phyloP scores from a whole-genome alignment of 129 eudicot species.

The Lactuca sativa region DNA sequence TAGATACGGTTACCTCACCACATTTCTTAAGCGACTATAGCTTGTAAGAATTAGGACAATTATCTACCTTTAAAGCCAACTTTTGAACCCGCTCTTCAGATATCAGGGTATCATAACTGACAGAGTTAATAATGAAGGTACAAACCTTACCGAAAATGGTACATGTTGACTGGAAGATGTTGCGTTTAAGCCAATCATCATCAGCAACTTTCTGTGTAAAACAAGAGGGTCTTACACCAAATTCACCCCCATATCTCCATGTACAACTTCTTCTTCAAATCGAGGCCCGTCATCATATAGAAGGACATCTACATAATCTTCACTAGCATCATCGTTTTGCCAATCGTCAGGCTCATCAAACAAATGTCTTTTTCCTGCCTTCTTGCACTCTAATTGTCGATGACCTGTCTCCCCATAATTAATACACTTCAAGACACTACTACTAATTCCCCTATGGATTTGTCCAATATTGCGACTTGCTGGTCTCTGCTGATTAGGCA shows the following conservation, averaged over 20 bases:
- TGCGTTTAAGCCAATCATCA: slow-evolving; percentile 22
- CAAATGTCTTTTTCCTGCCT: too few species aligned
- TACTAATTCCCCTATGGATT: not conserved
- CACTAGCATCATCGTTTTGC: too few species aligned
- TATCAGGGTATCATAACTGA: not conserved
- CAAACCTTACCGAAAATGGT: slow-evolving; percentile 5
- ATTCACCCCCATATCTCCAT: not conserved
- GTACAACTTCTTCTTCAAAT: too few species aligned
- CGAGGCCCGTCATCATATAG: too few species aligned
- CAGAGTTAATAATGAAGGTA: not conserved
- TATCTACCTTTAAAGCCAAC: not conserved
- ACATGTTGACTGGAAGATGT: not conserved
- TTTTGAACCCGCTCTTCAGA: not conserved
- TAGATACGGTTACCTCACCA: not conserved
- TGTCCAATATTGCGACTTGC: not conserved
- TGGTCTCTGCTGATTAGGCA: not conserved
- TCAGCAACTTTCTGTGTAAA: not conserved
- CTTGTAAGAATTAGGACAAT: slow-evolving; percentile 4
- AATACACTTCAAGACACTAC: not conserved
- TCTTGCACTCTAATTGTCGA: too few species aligned
- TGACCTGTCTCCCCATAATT: too few species aligned
- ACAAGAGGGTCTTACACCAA: slow-evolving; percentile 6
- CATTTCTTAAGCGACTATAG: slow-evolving; percentile 3
- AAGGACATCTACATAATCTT: too few species aligned
- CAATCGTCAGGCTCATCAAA: too few species aligned